These are phyloP conservation scores for Aureobasidium subglaciale DNA, from an alignment of 2,329 filamentous ascomycete species.

Conservation along the genomic window DNA sequence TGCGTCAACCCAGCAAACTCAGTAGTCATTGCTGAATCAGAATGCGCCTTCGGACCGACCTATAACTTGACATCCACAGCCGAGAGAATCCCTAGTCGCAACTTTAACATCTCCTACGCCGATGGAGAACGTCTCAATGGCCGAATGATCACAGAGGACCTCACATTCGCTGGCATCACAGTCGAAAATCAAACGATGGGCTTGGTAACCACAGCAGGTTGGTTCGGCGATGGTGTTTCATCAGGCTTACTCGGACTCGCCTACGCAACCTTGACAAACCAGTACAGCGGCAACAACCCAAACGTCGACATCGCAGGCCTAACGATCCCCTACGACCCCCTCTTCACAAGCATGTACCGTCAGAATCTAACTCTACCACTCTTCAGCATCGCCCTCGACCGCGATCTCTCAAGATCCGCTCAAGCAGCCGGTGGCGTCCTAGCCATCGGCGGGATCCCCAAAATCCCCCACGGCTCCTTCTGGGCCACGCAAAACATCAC, in stretches of 20 bases:
- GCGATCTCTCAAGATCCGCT: constrained; percentile 19
- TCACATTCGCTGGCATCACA: constrained; percentile 41
- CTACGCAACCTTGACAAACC: constrained; percentile 43
- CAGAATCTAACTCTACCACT: constrained; percentile 37
- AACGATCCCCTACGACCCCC: constrained; percentile 37
- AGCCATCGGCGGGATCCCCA: constrained; percentile 44
- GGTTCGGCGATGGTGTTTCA: constrained; percentile 29
- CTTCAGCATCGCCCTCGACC: constrained; percentile 44
- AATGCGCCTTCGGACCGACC: constrained; percentile 28
- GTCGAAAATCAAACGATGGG: constrained; percentile 41
- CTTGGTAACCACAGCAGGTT: constrained; percentile 32
- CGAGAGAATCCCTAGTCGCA: constrained; percentile 31
- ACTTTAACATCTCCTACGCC: constrained; percentile 40
- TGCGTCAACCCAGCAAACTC: constrained; percentile 26
- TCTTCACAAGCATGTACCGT: constrained; percentile 46
- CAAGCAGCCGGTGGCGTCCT: constrained; percentile 35
- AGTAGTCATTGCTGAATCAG: constrained; percentile 12
- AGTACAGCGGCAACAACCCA: constrained; percentile 28
- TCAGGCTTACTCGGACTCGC: constrained; percentile 47
- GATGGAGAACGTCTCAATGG: constrained; percentile 37
- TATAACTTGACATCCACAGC: constrained; percentile 31
- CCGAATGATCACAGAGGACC: constrained; percentile 33
- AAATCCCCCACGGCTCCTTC: constrained; percentile 30
- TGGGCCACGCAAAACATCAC: constrained; percentile 26
- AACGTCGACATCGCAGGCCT: constrained; percentile 19